phyloP scores from a whole-genome alignment of 306 rosid genomes.

The Vachellia pachyceras region DNA sequence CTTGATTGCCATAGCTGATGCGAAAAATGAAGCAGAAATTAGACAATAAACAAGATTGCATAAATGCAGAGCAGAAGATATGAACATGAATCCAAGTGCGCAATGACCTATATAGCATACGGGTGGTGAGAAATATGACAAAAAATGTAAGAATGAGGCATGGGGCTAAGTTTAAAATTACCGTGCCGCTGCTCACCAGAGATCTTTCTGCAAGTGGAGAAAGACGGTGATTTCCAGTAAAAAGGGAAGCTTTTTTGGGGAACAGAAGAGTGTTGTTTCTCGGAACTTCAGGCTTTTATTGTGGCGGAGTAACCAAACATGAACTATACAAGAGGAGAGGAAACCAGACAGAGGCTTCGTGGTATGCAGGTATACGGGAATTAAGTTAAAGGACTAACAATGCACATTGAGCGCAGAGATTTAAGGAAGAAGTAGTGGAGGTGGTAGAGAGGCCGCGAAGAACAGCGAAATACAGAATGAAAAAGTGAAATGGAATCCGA shows the following conservation, averaged over 20 bases:
- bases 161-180: neutral
- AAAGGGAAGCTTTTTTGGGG: neutral
- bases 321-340: neutral
- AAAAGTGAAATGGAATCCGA: neutral
- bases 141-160: neutral
- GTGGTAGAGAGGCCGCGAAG: neutral
- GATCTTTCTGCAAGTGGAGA: neutral
- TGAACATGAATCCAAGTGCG: neutral
- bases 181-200: neutral
- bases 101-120: neutral
- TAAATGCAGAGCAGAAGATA: slow-evolving; percentile 5
- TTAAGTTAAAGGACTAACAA: neutral
- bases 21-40: slow-evolving; percentile 13
- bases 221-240: slow-evolving; percentile 2
- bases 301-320: neutral
- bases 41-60: slow-evolving; percentile 11
- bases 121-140: neutral
- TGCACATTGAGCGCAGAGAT: neutral
- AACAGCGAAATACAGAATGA: neutral
- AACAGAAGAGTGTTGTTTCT: neutral
- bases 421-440: neutral
- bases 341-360: neutral
- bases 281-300: neutral
- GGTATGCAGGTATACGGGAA: neutral
- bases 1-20: slow-evolving; percentile 52